Percentiles rank a stretch among this genome's conserved stretches.
These are phyloP conservation scores for Chrysanthemum lavandulifolium DNA, from an alignment of 129 eudicot genomes.

Conservation along the genomic window DNA sequence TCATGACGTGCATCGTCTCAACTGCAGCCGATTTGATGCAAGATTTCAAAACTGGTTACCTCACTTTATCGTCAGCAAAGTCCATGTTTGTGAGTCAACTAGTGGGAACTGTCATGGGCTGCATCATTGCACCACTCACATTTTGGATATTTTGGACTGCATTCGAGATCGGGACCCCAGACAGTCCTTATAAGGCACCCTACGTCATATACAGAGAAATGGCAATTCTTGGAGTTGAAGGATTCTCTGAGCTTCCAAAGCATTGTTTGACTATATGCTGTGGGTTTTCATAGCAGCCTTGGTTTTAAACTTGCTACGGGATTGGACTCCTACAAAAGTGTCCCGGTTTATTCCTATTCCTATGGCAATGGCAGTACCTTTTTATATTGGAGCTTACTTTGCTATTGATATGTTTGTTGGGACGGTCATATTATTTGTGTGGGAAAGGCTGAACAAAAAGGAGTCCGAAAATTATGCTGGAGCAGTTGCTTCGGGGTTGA, in stretches of 20 bases:
- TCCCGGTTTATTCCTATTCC: conserved; percentile 39
- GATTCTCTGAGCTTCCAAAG: conserved; percentile 83
- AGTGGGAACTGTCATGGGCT: conserved; percentile 89
- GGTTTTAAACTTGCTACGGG: conserved; percentile 59
- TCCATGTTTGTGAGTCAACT: conserved; percentile 92
- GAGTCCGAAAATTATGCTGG: conserved; percentile 38
- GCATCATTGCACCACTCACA: conserved; percentile 82
- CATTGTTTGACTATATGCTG: conserved; percentile 70
- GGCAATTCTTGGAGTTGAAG: conserved; percentile 91
- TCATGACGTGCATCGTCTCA: conserved; percentile 84
- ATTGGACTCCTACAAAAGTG: conserved; percentile 51
- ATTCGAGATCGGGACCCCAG: conserved; percentile 83
- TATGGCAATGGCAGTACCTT: conserved; percentile 39
- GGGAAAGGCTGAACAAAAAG: conserved; percentile 54
- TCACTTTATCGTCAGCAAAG: conserved; percentile 78
- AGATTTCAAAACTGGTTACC: conserved; percentile 91
- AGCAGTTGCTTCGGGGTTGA: conserved; percentile 34
- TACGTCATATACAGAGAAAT: conserved; percentile 83
- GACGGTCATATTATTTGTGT: conserved; percentile 31
- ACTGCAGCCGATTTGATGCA: conserved; percentile 97
- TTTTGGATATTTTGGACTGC: conserved; percentile 90
- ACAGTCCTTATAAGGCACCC: conserved; percentile 94
- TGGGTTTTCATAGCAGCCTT: conserved; percentile 77
- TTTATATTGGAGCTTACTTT: conserved; percentile 34
- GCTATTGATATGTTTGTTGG: conserved; percentile 37